These are phyloP conservation scores for Striga hermonthica DNA, from an alignment of 305 asterid species.

Conservation along the genomic window DNA sequence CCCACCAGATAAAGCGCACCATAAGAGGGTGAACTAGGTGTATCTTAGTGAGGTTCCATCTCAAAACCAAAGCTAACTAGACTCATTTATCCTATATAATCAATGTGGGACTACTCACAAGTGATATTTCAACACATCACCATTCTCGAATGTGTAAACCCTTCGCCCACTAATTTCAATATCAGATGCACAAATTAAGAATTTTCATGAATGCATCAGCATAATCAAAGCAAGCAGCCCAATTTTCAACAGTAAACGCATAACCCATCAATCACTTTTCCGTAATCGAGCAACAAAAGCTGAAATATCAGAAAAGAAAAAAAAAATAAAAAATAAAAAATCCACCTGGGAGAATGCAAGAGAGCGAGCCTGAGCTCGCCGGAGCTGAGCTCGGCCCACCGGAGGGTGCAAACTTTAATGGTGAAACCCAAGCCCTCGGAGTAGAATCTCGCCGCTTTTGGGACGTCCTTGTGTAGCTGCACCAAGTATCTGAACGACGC, in stretches of 20 bases:
- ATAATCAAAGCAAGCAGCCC: neutral
- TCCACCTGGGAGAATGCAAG: slow-evolving; percentile 57
- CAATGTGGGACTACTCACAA: too few species aligned
- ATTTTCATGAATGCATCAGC: neutral
- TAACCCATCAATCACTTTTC: neutral
- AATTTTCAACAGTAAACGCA: neutral
- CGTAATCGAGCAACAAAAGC: neutral
- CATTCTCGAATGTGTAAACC: neutral
- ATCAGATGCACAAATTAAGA: neutral
- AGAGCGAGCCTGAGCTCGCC: slow-evolving; percentile 84
- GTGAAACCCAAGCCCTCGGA: slow-evolving; percentile 81
- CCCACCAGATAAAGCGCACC: too few species aligned
- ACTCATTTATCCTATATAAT: too few species aligned
- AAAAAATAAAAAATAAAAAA: neutral
- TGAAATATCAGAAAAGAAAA: slow-evolving; percentile 8
- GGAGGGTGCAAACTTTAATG: slow-evolving; percentile 67
- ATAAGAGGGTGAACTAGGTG: too few species aligned
- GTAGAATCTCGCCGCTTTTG: slow-evolving; percentile 81
- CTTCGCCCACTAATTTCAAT: neutral
- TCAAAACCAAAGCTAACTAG: too few species aligned
- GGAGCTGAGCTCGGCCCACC: slow-evolving; percentile 90
- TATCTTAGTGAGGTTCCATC: too few species aligned
- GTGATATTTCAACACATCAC: too few species aligned
- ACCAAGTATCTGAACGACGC: slow-evolving; percentile 66
- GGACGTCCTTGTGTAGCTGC: slow-evolving; percentile 84